Evolutionary conservation across 1,284 basidiomycete species (phyloP).

Genomic region (Schizopora paradoxa): DNA sequence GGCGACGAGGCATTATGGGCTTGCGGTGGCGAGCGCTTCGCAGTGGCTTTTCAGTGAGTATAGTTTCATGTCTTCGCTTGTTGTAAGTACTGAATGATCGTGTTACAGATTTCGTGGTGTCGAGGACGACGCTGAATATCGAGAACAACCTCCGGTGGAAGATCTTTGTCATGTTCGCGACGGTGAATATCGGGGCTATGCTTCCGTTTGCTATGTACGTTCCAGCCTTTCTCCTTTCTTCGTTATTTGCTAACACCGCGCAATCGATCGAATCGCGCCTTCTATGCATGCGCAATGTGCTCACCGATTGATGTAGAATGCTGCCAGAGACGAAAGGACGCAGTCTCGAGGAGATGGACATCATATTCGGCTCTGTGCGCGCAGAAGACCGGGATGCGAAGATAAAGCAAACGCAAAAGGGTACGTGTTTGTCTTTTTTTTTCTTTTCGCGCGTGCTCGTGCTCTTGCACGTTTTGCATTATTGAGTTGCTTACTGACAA

Average conservation of each 20-base stretch:
- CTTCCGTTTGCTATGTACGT: conserved; percentile 39
- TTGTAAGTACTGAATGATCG: conserved; percentile 2
- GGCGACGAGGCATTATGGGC: conserved; percentile 71
- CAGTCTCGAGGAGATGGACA: conserved; percentile 75
- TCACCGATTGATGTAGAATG: too few species aligned
- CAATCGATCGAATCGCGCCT: too few species aligned
- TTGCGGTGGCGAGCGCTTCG: conserved; percentile 62
- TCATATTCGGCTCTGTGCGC: conserved; percentile 68
- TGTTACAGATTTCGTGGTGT: conserved; percentile 59
- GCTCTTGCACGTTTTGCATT: too few species aligned
- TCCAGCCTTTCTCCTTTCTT: too few species aligned
- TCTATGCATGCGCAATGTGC: too few species aligned
- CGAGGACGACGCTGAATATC: conserved; percentile 67
- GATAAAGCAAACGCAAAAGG: conserved; percentile 40
- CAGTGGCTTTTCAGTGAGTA: conserved; percentile 77
- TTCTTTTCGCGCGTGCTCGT: too few species aligned
- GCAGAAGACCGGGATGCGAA: conserved; percentile 51
- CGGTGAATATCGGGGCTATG: conserved; percentile 54
- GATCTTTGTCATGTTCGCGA: conserved; percentile 64
- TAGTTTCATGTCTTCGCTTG: background rate
- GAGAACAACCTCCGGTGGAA: conserved; percentile 57
- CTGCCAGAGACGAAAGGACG: conserved; percentile 77
- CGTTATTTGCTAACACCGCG: background rate
- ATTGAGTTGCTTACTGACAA: too few species aligned
- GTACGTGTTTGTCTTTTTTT: too few species aligned